Base-by-base conservation (phyloP, 208 protist species). In the Herpetomonas samuelpessoai region DNA sequence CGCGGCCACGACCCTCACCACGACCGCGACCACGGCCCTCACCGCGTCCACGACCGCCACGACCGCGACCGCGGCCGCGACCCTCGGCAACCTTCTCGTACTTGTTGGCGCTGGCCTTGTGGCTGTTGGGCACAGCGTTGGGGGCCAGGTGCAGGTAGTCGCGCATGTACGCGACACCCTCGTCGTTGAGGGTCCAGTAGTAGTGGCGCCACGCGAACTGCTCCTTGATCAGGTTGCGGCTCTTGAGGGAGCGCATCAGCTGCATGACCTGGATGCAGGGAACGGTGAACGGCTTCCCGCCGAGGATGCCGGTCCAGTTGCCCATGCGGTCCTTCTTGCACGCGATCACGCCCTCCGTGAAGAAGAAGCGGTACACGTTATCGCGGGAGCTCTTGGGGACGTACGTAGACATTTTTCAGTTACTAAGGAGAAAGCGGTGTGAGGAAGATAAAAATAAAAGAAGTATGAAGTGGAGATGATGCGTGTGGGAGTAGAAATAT, bases 111-210 rank as follows among this genome's bases (percentile, higher is more conserved):
- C 73, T 88, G 27, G 65, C 65, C 84, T 97, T 97, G 53, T 96
- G 84, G 45, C 86, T 98, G 74, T 91, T 88, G 57, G 96, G 96
- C 55, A 97, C 83, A 48, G 87, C 81, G 53, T 77, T 81, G 14
- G 68, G 63, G 53, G 88, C 76, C n/a, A 98, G 81, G 76, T 95
- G 82, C 48, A 98, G 89, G 80, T 93, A 96, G 38, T 87, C 76
- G 61, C 96, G 86, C 62, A 98, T 81, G 79, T 97, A 97, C 48
- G 88, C 76, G 52, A 98, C 74, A 68, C 96, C 96, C 52, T 88
- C 80, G 56, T 97, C 83, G 73, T 90, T 94, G 60, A 98, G 88
- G 61, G 81, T 92, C 88, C 86, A 97, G 88, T 98, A 98, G 83
- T 91, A 97, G 74, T 97, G 85, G 74, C 87, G 85, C 93, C 92